Evolutionary conservation across 164 flowering plant species (phyloP).

Genomic region (Saururus chinensis): DNA sequence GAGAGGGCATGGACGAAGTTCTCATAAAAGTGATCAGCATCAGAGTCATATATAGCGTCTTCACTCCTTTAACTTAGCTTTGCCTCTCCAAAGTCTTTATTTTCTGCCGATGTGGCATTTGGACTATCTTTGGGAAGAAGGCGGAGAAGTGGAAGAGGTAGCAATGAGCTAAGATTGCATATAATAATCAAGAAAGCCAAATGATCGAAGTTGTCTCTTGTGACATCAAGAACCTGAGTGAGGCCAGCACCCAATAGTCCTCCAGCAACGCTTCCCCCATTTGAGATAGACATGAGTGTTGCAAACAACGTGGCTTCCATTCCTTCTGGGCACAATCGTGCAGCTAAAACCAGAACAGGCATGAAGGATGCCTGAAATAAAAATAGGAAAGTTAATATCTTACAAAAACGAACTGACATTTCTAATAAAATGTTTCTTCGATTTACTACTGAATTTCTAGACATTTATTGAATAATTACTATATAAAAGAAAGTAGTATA

Average conservation of each 20-base stretch:
- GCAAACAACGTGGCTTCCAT: slow-evolving; percentile 99
- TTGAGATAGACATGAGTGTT: slow-evolving; percentile 94
- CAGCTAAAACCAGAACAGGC: slow-evolving; percentile 96
- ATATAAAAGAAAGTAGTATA: no score
- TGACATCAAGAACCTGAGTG: slow-evolving; percentile 76
- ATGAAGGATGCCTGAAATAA: slow-evolving; percentile 82
- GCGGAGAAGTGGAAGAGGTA: slow-evolving; percentile 86
- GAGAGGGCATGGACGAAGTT: no score
- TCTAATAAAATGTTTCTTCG: no score
- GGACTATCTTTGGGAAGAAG: slow-evolving; percentile 64
- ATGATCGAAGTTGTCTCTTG: slow-evolving; percentile 71
- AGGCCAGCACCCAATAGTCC: slow-evolving; percentile 89
- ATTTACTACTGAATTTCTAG: no score
- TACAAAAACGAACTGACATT: background rate
- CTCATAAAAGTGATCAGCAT: no score
- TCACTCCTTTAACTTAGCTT: slow-evolving; percentile 53
- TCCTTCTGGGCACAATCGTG: slow-evolving; percentile 82
- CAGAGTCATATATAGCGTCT: no score
- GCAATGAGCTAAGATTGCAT: slow-evolving; percentile 88
- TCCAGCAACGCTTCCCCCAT: slow-evolving; percentile 84
- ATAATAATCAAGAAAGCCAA: slow-evolving; percentile 56
- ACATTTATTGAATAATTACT: no score
- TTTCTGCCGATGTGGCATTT: slow-evolving; percentile 25
- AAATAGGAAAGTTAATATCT: background rate
- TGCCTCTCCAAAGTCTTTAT: slow-evolving; percentile 41